These are phyloP conservation scores for Saccharomyces hybrid DNA, from an alignment of 1,139 yeast species.

Conservation along the genomic window DNA sequence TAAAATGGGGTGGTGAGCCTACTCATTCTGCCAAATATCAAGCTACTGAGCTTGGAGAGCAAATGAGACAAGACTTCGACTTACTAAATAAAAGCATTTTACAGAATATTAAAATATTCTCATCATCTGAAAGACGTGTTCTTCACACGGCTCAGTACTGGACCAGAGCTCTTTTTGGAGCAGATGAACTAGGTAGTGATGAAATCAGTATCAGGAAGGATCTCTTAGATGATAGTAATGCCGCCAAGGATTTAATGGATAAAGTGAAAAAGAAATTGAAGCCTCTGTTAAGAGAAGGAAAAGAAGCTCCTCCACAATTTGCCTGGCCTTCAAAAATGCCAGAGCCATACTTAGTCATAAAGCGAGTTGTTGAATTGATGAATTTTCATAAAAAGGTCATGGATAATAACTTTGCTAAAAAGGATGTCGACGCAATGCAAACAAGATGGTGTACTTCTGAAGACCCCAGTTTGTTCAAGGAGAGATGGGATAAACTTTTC, in stretches of 20 bases:
- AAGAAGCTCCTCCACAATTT: slow-evolving; percentile 97
- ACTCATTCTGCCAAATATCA: slow-evolving; percentile 96
- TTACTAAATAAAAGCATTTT: slow-evolving; percentile 78
- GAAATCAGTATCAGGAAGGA: slow-evolving; percentile 81
- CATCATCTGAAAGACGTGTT: slow-evolving; percentile 93
- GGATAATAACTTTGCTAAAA: slow-evolving; percentile 69
- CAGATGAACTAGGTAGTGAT: slow-evolving; percentile 67
- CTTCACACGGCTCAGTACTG: slow-evolving; percentile 86
- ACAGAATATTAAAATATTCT: slow-evolving; percentile 70
- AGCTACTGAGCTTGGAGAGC: slow-evolving; percentile 92
- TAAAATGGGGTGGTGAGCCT: slow-evolving; percentile 99
- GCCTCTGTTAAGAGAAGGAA: slow-evolving; percentile 89
- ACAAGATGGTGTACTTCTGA: slow-evolving; percentile 94
- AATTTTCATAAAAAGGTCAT: slow-evolving; percentile 80
- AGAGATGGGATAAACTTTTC: slow-evolving; percentile 95
- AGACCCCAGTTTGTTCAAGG: slow-evolving; percentile 81
- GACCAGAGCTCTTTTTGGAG: slow-evolving; percentile 72
- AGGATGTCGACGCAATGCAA: slow-evolving; percentile 64
- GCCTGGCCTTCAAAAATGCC: slow-evolving; percentile 99
- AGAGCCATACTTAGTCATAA: slow-evolving; percentile 88
- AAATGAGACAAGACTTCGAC: slow-evolving; percentile 83
- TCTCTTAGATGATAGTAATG: slow-evolving; percentile 90
- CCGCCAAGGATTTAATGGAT: slow-evolving; percentile 97
- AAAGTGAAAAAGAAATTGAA: slow-evolving; percentile 94
- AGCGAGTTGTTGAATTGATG: slow-evolving; percentile 93